A percentile compares a stretch with the other conserved stretches of the same genome.
Conservation (phyloP, 2,329 filamentous ascomycete genomes). For the Cladosporium halotolerans region DNA sequence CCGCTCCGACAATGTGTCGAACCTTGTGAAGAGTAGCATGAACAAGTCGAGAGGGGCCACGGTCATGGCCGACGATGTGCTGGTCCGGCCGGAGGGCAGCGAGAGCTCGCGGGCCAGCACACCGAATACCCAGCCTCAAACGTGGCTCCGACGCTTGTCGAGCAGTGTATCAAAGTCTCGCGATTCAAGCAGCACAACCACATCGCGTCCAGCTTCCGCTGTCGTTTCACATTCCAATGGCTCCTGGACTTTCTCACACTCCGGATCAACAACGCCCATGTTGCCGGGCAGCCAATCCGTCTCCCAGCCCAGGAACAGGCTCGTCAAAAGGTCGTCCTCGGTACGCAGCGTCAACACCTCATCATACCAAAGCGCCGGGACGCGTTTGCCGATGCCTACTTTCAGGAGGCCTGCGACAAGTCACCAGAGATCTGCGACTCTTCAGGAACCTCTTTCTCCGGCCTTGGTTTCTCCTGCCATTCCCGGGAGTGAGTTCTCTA, state of each 20-base stretch:
- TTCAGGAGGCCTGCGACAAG: slow-evolving; percentile 71
- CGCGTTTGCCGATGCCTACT: slow-evolving; percentile 58
- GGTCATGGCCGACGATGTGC: slow-evolving; percentile 2
- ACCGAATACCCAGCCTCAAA: slow-evolving; percentile 16
- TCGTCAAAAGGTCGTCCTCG: slow-evolving; percentile 67
- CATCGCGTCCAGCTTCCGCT: slow-evolving; percentile 58
- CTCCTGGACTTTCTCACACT: slow-evolving; percentile 40
- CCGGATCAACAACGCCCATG: slow-evolving; percentile 58
- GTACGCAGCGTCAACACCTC: slow-evolving; percentile 43
- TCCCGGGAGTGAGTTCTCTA: slow-evolving; percentile 13
- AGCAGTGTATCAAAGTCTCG: slow-evolving; percentile 29
- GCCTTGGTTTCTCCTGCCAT: slow-evolving; percentile 11
- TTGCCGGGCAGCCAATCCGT: slow-evolving; percentile 37
- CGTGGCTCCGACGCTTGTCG: slow-evolving; percentile 66
- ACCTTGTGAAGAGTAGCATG: slow-evolving; percentile 8
- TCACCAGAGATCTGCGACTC: slow-evolving; percentile 67
- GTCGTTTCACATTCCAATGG: slow-evolving; percentile 61
- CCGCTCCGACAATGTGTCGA: slow-evolving; percentile 9
- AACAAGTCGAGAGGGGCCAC: slow-evolving; percentile 3
- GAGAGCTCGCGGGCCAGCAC: slow-evolving; percentile 12
- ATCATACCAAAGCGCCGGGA: slow-evolving; percentile 44
- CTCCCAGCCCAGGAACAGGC: slow-evolving; percentile 60
- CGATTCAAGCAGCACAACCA: slow-evolving; percentile 45
- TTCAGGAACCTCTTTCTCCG: slow-evolving; percentile 40
- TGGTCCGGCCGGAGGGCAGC: slow-evolving; percentile 10